Conservation (phyloP, 2,329 filamentous ascomycete species). For the Zymoseptoria ardabiliae region DNA sequence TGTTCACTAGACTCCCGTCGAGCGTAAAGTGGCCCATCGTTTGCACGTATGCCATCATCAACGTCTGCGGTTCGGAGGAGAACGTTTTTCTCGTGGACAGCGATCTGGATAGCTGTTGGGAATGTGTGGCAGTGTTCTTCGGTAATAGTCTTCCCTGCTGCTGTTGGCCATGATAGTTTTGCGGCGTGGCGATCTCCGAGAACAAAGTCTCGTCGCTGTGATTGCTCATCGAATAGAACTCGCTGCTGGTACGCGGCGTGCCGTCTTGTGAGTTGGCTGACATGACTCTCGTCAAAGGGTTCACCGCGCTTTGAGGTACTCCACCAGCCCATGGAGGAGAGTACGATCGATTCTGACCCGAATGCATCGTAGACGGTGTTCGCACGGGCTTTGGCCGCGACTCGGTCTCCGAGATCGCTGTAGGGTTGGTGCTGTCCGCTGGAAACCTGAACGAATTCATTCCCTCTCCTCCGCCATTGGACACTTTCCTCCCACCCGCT, state of each 20-base stretch:
- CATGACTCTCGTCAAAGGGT: constrained; percentile 61
- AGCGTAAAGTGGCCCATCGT: constrained; percentile 86
- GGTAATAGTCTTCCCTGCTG: constrained; percentile 44
- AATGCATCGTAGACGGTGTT: constrained; percentile 28
- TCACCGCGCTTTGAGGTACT: constrained; percentile 37
- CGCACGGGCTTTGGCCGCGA: constrained; percentile 21
- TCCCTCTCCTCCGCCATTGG: neutral
- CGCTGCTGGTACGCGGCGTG: constrained; percentile 83
- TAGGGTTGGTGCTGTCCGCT: constrained; percentile 21
- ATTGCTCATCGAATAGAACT: constrained; percentile 93
- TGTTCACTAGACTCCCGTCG: constrained; percentile 84
- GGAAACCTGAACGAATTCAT: constrained; percentile 27
- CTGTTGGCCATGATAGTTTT: constrained; percentile 27
- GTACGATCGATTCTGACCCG: constrained; percentile 25
- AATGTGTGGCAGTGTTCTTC: constrained; percentile 30
- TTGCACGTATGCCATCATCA: constrained; percentile 98
- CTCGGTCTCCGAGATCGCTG: constrained; percentile 6
- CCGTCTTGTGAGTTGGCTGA: constrained; percentile 68
- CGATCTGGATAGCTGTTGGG: constrained; percentile 38
- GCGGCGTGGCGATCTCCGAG: constrained; percentile 64
- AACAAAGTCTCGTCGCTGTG: constrained; percentile 88
- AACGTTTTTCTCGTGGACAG: constrained; percentile 17
- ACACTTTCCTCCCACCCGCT: neutral
- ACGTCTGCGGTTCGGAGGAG: constrained; percentile 58
- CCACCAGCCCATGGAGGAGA: constrained; percentile 21